Percentiles rank a stretch among this genome's conserved stretches.
Conservation (phyloP, 306 rosid species). For the Senna tora region DNA sequence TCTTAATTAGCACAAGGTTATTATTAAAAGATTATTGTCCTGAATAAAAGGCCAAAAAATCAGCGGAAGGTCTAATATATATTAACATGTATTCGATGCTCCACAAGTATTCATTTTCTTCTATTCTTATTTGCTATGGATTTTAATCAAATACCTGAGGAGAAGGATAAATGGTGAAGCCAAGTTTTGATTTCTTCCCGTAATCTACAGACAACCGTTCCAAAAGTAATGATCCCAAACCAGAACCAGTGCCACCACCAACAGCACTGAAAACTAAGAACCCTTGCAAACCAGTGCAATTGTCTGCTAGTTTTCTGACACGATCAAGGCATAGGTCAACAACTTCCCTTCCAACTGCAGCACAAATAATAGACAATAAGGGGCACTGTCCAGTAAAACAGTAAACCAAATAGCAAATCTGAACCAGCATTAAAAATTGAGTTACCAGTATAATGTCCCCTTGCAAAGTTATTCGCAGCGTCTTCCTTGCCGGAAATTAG, state of each 20-base stretch:
- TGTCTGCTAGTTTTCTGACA: constrained; percentile 68
- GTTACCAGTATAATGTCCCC: constrained; percentile 76
- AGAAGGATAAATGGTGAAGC: constrained; percentile 77
- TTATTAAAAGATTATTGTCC: too few species aligned
- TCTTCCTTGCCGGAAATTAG: constrained; percentile 81
- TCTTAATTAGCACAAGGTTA: neutral
- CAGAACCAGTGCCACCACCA: constrained; percentile 90
- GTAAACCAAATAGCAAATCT: neutral
- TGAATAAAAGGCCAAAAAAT: neutral
- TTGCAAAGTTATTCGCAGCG: constrained; percentile 78
- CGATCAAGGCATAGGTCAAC: constrained; percentile 71
- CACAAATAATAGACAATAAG: constrained; percentile 34
- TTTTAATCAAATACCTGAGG: constrained; percentile 60
- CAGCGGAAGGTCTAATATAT: neutral
- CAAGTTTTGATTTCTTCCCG: constrained; percentile 76
- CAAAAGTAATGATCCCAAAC: constrained; percentile 72
- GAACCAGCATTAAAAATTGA: constrained; percentile 25
- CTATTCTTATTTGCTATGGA: constrained; percentile 11
- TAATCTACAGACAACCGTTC: constrained; percentile 73
- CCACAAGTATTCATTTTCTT: neutral
- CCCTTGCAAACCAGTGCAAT: constrained; percentile 80
- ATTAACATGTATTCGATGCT: constrained; percentile 5
- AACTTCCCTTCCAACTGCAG: constrained; percentile 70
- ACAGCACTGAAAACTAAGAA: constrained; percentile 77
- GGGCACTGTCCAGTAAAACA: constrained; percentile 30